phyloP scores from a whole-genome alignment of 306 rosid species.

The Hylodesmum podocarpum region DNA sequence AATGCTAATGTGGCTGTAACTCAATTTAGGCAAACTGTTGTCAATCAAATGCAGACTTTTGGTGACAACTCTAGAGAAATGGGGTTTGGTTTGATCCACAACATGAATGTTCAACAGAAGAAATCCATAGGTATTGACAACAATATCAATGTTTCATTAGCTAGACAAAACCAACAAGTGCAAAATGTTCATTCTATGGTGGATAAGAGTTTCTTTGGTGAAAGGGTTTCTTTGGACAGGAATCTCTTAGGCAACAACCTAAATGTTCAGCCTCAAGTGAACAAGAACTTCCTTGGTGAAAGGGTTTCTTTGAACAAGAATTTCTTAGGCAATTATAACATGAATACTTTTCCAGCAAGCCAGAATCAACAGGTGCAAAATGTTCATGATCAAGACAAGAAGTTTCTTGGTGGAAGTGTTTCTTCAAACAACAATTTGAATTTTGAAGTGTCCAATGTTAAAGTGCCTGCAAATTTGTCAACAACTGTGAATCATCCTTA shows the following conservation, averaged over 20 bases:
- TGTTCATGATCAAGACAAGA: not conserved
- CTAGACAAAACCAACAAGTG: not conserved
- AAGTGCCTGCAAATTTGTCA: not conserved
- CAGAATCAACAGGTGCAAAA: not conserved
- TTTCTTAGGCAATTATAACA: not conserved
- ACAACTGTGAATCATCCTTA: not conserved
- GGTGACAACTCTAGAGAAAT: not conserved
- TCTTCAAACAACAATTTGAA: not conserved
- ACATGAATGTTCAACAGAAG: not conserved
- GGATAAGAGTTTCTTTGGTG: not conserved
- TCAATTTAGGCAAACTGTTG: not conserved
- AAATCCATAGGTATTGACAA: not conserved
- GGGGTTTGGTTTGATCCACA: not conserved
- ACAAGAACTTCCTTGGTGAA: not conserved
- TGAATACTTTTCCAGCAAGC: not conserved
- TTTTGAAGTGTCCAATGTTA: not conserved
- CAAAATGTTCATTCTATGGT: not conserved
- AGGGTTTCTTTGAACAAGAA: not conserved
- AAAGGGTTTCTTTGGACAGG: not conserved
- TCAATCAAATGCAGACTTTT: not conserved
- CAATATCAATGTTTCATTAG: not conserved
- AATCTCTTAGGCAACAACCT: not conserved
- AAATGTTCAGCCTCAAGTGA: not conserved
- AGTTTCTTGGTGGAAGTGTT: not conserved
- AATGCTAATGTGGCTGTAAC: not conserved